Evolutionary conservation across 2,329 filamentous ascomycete species (phyloP).

Genomic region (Colletotrichum sp.): DNA sequence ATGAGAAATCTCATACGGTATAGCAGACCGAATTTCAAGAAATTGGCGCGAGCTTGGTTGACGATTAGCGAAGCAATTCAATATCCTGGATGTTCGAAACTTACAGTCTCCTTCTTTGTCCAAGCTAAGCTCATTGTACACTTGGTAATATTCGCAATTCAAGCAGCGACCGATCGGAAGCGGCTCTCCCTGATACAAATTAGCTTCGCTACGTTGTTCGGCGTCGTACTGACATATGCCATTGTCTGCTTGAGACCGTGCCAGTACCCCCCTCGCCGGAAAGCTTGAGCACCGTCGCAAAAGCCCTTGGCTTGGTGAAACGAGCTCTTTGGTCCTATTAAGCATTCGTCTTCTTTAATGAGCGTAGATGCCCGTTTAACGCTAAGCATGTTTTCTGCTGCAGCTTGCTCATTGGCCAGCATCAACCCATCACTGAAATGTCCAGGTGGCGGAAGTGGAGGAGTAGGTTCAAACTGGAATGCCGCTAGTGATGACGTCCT

Average conservation of each 20-base stretch:
- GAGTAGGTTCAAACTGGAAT: neutral
- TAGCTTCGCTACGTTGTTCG: neutral
- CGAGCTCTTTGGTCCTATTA: conserved; percentile 38
- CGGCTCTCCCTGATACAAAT: conserved; percentile 20
- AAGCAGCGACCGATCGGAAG: conserved; percentile 26
- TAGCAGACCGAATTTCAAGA: conserved; percentile 34
- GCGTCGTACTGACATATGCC: conserved; percentile 18
- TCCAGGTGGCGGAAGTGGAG: neutral
- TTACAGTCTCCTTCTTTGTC: conserved; percentile 34
- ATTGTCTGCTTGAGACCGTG: conserved; percentile 36
- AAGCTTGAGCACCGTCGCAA: conserved; percentile 42
- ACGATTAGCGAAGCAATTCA: neutral
- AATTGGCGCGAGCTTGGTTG: conserved; percentile 36
- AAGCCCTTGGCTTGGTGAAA: conserved; percentile 39
- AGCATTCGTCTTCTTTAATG: conserved; percentile 4
- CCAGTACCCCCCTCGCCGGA: conserved; percentile 37
- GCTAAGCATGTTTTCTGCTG: neutral
- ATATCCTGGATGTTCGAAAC: neutral
- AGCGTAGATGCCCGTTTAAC: neutral
- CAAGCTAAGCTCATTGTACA: conserved; percentile 33
- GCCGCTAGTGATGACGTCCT: neutral
- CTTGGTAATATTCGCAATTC: conserved; percentile 28
- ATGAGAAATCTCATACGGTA: conserved; percentile 47
- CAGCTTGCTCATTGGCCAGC: conserved; percentile 7
- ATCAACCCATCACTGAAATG: conserved; percentile 14